Conservation (phyloP, 768 basidiomycete genomes). For the Artomyces pyxidatus region DNA sequence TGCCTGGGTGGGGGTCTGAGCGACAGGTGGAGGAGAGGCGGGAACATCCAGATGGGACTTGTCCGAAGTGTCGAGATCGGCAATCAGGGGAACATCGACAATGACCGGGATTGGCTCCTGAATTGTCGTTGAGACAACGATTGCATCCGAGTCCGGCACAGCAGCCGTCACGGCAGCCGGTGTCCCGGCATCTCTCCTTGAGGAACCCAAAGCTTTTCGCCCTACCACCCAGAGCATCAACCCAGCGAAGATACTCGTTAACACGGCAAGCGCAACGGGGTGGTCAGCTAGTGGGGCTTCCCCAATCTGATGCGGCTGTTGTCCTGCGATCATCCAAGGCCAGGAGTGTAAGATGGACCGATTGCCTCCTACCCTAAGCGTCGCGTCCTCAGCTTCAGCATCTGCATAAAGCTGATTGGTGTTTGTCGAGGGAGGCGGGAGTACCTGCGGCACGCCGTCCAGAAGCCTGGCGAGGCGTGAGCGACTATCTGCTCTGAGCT, state of each 20-base stretch:
- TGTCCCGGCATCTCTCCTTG: too few species aligned
- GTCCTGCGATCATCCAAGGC: slow-evolving; percentile 1
- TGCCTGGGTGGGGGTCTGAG: too few species aligned
- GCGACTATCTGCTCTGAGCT: slow-evolving; percentile 40
- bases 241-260: neutral
- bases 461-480: slow-evolving; percentile 41
- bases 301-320: neutral
- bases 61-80: too few species aligned
- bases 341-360: neutral
- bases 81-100: too few species aligned
- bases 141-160: too few species aligned
- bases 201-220: too few species aligned
- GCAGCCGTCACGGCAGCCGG: too few species aligned
- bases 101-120: too few species aligned
- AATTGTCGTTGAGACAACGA: too few species aligned
- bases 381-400: neutral
- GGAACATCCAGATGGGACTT: too few species aligned
- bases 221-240: neutral
- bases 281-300: neutral
- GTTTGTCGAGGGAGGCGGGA: slow-evolving; percentile 22
- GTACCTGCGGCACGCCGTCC: slow-evolving; percentile 43
- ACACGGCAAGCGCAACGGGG: neutral
- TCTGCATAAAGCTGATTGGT: slow-evolving; percentile 3
- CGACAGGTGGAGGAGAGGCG: too few species aligned
- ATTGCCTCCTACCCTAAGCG: neutral